These are phyloP conservation scores for Teunomyces pallodes DNA, from an alignment of 805 yeast species.

Conservation along the genomic window DNA sequence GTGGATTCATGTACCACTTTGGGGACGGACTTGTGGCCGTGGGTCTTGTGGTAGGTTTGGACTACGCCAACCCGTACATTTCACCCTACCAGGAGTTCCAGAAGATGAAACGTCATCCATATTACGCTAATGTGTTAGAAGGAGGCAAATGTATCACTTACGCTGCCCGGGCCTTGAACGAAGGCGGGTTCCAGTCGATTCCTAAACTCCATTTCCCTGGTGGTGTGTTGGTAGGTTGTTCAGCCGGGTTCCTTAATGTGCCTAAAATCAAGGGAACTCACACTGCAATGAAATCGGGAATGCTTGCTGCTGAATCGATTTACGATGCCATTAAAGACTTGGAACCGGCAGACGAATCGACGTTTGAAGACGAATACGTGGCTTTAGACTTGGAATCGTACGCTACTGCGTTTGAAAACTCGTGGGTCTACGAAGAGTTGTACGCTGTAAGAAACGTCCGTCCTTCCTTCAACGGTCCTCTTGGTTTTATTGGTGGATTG, in stretches of 20 bases:
- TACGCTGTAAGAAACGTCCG: constrained; percentile 84
- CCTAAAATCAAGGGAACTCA: constrained; percentile 98
- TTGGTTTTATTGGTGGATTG: constrained; percentile 83
- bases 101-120: constrained; percentile 88
- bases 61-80: constrained; percentile 90
- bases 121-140: constrained; percentile 65
- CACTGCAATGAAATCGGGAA: constrained; percentile 94
- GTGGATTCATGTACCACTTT: constrained; percentile 96
- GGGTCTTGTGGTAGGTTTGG: constrained; percentile 93
- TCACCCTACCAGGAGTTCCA: constrained; percentile 97
- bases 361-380: constrained; percentile 31
- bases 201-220: constrained; percentile 94
- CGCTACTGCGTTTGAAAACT: constrained; percentile 61
- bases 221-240: constrained; percentile 90
- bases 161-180: constrained; percentile 95
- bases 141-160: constrained; percentile 94
- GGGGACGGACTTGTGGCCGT: constrained; percentile 90
- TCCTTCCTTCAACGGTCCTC: constrained; percentile 77
- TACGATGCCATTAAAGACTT: constrained; percentile 46
- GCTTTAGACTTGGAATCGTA: constrained; percentile 52
- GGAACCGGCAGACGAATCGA: constrained; percentile 43
- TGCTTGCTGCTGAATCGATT: constrained; percentile 88
- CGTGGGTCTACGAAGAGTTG: constrained; percentile 87
- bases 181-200: constrained; percentile 93
- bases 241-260: constrained; percentile 96